phyloP scores from a whole-genome alignment of 1,284 basidiomycete species.

The Ceratobasidium sp. region DNA sequence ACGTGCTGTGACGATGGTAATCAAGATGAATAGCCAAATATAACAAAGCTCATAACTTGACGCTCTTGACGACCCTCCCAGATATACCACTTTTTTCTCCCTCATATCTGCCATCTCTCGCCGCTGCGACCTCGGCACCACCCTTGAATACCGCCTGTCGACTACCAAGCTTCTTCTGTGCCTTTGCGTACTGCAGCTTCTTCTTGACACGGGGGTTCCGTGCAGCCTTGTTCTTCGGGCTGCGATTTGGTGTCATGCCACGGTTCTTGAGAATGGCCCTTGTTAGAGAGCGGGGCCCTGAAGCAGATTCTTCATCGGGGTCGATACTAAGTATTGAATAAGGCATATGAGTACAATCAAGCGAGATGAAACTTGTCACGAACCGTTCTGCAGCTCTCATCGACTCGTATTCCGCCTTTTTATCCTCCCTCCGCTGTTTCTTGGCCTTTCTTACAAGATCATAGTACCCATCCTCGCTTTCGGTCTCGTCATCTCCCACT shows the following conservation, averaged over 20 bases:
- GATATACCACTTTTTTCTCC: constrained; percentile 78
- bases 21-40: constrained; percentile 22
- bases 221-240: constrained; percentile 68
- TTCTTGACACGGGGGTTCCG: constrained; percentile 98
- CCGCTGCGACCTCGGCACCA: constrained; percentile 61
- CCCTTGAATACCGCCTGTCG: constrained; percentile 91
- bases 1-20: constrained; percentile 21
- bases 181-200: constrained; percentile 87
- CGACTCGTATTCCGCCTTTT: constrained; percentile 81
- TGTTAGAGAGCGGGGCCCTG: constrained; percentile 83
- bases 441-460: constrained; percentile 80
- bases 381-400: constrained; percentile 69
- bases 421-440: constrained; percentile 74
- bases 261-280: constrained; percentile 91
- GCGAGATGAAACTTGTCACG: constrained; percentile 46
- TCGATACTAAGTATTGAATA: constrained; percentile 56
- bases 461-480: constrained; percentile 75
- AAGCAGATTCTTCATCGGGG: constrained; percentile 57
- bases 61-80: constrained; percentile 79
- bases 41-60: constrained; percentile 58
- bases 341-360: background rate
- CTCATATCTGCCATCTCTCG: constrained; percentile 53
- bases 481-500: constrained; percentile 53
- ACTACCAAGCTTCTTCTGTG: constrained; percentile 86
- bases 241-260: constrained; percentile 84